These are phyloP conservation scores for Perilla frutescens DNA, from an alignment of 257 asterid genomes.

Conservation along the genomic window DNA sequence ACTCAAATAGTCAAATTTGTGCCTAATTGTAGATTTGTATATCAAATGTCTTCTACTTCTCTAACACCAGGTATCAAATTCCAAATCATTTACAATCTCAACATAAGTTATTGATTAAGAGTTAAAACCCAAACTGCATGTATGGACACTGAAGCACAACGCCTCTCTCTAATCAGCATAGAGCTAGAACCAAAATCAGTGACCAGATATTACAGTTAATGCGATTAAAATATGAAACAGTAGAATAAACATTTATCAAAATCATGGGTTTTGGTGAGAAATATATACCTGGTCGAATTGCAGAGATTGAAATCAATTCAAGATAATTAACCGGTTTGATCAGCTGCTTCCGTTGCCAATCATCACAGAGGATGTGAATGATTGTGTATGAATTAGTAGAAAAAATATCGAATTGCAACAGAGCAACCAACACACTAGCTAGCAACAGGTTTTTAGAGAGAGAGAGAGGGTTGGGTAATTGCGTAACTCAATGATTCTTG, in stretches of 20 bases:
- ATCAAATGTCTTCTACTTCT: not conserved
- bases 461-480: constrained; percentile 1
- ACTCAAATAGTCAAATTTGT: not conserved
- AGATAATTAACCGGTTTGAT: constrained; percentile 21
- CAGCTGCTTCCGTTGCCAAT: not conserved
- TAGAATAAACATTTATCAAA: not conserved
- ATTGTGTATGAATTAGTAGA: not conserved
- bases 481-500: not conserved
- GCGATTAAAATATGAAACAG: constrained; percentile 18
- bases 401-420: constrained; percentile 1
- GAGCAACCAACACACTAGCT: not conserved
- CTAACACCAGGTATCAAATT: constrained; percentile 3
- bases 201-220: not conserved
- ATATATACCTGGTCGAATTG: constrained; percentile 27
- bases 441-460: not conserved
- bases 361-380: not conserved
- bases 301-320: constrained; percentile 15
- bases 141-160: not conserved
- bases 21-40: not conserved
- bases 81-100: constrained; percentile 27
- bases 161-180: not conserved
- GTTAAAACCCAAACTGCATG: not conserved
- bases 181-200: not conserved
- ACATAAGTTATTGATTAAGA: not conserved
- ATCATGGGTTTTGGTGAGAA: constrained; percentile 26